Evolutionary conservation across 441 rosid genomes (phyloP), one percentile per base, ranked within the genome.

Genomic region (Isatis lusitanica): DNA sequence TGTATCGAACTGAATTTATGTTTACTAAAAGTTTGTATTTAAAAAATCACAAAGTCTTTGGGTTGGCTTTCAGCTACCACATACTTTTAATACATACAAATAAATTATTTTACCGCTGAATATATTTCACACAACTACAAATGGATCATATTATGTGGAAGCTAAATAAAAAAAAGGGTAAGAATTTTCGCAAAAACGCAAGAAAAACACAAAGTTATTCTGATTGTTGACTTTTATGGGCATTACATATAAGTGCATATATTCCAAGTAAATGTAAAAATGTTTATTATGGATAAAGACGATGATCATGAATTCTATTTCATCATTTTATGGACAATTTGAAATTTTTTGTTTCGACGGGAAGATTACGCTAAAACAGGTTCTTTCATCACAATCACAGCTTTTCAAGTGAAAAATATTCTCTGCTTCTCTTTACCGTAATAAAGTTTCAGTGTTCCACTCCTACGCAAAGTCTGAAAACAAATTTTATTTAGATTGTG

Each of bases 311-410:
- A 16, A 61, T 40, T 24, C 39, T 4, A 43, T 43, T 44, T 63
- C 28, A 63, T 44, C 2, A 21, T 44, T 46, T 35, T 44, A 63
- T 63, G 30, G 40, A 46, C 4, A 63, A 43, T 6, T 63, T 44
- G 55, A 63, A 9, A 31, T 15, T 40, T 63, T 30, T 50, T 46
- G 42, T 30, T 31, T 50, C 18, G 13, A 17, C 12, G 18, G 12
- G 16, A 26, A 21, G 10, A 69, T 74, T 53, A 89, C 26, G 72
- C 85, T 24, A 88, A 67, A 50, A 91, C 5, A 67, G 61, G 76
- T 71, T 94, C 94, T 66, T 83, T 74, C 97, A 88, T 89, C 43
- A 87, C 84, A 11, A 82, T 76, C 11, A 85, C 83, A 70, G 90
- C 89, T 80, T 85, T 89, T 13, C 94, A 94, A 12, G 65, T 82